Percentiles rank a stretch among this genome's conserved stretches.
These are phyloP conservation scores for Plasmodium ovale DNA, from an alignment of 169 alveolate species.

Conservation along the genomic window DNA sequence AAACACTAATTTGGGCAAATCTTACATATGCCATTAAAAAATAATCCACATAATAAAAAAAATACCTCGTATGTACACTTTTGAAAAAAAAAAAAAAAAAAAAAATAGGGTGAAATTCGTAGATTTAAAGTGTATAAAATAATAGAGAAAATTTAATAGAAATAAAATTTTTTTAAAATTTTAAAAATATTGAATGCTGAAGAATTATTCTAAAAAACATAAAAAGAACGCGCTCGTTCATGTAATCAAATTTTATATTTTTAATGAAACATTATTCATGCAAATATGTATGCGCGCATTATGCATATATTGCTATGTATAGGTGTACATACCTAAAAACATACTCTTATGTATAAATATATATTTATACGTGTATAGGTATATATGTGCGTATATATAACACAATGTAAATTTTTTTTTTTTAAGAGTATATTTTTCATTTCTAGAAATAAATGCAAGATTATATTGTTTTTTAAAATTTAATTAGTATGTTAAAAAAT, in stretches of 20 bases:
- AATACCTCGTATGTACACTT: neutral
- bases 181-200: neutral
- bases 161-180: no score
- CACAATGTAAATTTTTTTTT: no score
- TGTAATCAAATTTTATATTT: no score
- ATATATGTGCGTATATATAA: neutral
- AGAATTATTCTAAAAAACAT: neutral
- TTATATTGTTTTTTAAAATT: no score
- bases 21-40: no score
- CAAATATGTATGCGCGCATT: neutral
- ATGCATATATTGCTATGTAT: slow-evolving; percentile 10
- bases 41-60: no score
- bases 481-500: no score
- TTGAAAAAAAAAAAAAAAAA: no score
- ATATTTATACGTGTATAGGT: slow-evolving; percentile 3
- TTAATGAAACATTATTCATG: neutral
- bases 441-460: no score
- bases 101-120: neutral
- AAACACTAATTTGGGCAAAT: no score
- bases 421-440: no score
- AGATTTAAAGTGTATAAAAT: neutral
- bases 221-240: neutral
- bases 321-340: neutral
- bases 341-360: neutral
- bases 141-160: no score